A percentile compares a stretch with the other conserved stretches of the same genome.
Evolutionary conservation across 305 asterid species (phyloP).

Genomic region (Lippia alba): DNA sequence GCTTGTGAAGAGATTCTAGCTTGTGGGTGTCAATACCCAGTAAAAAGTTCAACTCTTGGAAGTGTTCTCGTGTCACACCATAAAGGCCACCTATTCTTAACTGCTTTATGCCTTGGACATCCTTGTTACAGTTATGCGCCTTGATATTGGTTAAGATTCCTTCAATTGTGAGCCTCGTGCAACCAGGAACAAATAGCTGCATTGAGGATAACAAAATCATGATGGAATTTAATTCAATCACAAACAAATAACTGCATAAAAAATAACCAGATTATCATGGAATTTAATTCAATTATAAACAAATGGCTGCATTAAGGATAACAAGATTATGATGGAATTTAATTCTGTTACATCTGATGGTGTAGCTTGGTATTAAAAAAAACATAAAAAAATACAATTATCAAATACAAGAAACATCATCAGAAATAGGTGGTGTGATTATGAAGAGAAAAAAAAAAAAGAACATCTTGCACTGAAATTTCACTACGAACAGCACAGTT

Average conservation of each 20-base stretch:
- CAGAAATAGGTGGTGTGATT: background rate
- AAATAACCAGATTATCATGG: background rate
- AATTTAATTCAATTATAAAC: slow-evolving; percentile 8
- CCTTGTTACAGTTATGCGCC: slow-evolving; percentile 52
- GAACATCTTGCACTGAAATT: background rate
- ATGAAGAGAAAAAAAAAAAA: slow-evolving; percentile 1
- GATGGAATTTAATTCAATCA: slow-evolving; percentile 8
- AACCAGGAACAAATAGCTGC: slow-evolving; percentile 86
- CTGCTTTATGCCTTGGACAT: slow-evolving; percentile 54
- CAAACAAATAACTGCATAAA: slow-evolving; percentile 3
- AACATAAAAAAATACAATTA: background rate
- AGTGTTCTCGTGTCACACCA: slow-evolving; percentile 63
- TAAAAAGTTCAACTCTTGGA: slow-evolving; percentile 53
- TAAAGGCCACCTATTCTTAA: slow-evolving; percentile 74
- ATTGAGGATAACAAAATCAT: slow-evolving; percentile 18
- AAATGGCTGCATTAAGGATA: background rate
- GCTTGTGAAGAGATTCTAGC: slow-evolving; percentile 46
- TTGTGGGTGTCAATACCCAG: slow-evolving; percentile 44
- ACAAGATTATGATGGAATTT: background rate
- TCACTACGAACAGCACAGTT: background rate
- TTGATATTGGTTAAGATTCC: slow-evolving; percentile 58
- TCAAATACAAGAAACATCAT: background rate
- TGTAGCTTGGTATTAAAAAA: background rate
- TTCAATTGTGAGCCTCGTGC: slow-evolving; percentile 73
- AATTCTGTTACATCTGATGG: background rate